Conservation (phyloP, 2,329 filamentous ascomycete species). For the Dothistroma pini region DNA sequence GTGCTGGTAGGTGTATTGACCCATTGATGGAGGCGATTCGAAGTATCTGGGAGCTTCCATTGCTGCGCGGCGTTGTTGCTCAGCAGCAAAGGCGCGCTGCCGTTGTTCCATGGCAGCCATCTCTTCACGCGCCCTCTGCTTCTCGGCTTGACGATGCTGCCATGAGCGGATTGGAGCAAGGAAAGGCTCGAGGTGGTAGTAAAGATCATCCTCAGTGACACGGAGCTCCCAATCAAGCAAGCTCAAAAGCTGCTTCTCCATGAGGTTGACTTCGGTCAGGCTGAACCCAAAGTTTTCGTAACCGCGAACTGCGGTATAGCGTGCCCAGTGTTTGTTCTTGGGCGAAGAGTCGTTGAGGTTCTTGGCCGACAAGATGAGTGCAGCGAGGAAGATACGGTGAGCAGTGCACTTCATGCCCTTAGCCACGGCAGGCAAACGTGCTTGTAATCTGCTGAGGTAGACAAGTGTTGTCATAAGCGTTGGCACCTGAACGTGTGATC, state of each 20-base stretch:
- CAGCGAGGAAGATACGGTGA: constrained; percentile 93
- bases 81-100: constrained; percentile 36
- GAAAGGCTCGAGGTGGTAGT: constrained; percentile 82
- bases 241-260: constrained; percentile 98
- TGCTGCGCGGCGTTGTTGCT: constrained; percentile 35
- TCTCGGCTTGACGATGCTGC: constrained; percentile 53
- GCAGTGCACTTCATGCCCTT: constrained; percentile 96
- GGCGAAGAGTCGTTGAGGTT: constrained; percentile 98
- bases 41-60: constrained; percentile 31
- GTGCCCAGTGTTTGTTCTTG: constrained; percentile 99
- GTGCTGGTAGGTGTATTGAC: constrained; percentile 28
- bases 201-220: constrained; percentile 80
- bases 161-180: constrained; percentile 73
- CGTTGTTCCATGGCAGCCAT: constrained; percentile 32
- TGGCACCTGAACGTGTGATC: constrained; percentile 93
- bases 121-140: constrained; percentile 45
- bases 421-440: constrained; percentile 84
- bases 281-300: constrained; percentile 84
- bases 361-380: constrained; percentile 84
- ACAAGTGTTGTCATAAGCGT: constrained; percentile 96
- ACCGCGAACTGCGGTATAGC: constrained; percentile 74
- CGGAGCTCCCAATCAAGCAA: constrained; percentile 91
- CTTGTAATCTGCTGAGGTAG: constrained; percentile 81
- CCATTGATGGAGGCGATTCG: constrained; percentile 36
- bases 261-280: constrained; percentile 93